Conservation (phyloP, 768 basidiomycete species). For the Kondoa subrosea region DNA sequence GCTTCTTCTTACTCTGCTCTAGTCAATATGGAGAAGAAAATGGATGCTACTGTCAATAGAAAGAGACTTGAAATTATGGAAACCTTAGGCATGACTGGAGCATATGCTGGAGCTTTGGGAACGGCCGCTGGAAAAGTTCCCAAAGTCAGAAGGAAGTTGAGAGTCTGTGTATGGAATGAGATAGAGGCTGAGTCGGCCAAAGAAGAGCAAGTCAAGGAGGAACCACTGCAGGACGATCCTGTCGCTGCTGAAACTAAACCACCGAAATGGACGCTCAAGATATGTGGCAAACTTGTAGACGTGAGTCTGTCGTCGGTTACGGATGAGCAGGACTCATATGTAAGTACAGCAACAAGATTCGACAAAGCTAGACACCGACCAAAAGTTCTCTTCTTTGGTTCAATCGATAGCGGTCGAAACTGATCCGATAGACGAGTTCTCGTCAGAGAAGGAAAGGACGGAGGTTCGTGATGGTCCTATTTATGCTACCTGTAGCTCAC, state of each 20-base stretch:
- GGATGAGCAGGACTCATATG: background rate
- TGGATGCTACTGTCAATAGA: background rate
- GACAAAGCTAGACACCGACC: background rate
- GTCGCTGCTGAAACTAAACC: background rate
- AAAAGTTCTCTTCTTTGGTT: background rate
- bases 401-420: background rate
- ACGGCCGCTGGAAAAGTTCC: background rate
- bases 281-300: background rate
- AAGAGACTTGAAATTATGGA: slow-evolving; percentile 4
- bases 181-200: background rate
- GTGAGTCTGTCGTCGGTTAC: background rate
- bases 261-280: background rate
- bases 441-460: background rate
- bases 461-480: too few species aligned
- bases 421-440: background rate
- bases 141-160: background rate
- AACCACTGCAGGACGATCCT: too few species aligned
- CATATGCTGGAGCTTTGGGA: background rate
- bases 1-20: background rate
- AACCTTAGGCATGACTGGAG: background rate
- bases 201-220: background rate
- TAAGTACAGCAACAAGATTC: background rate
- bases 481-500: too few species aligned
- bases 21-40: background rate
- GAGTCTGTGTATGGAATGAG: background rate